Base-by-base conservation (phyloP, 2,329 filamentous ascomycete genomes). In the Fusarium dimerum region DNA sequence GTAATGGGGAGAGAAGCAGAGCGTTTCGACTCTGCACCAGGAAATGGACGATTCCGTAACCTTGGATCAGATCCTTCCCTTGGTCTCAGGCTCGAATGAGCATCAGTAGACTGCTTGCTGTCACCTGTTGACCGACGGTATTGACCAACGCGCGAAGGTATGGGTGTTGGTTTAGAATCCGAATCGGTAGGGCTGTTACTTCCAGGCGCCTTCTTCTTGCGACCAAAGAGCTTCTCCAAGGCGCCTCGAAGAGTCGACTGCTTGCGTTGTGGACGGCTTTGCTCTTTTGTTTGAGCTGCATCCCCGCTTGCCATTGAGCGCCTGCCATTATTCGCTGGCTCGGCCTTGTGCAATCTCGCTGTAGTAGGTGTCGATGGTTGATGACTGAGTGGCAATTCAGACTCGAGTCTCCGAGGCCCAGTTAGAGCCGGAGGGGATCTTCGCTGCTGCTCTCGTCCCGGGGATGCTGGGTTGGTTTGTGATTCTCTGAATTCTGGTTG, bases 1-100 rank as follows among this genome's bases (percentile, higher is more conserved):
- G 78, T 83, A 46, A 86, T 76, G 9, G 83, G 83, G 32, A 85
- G 62, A 6, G 84, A 86, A 5, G 76, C 75, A 8, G 83, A 83
- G 50, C 83, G 79, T 62, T 84, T 82, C 16, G 75, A 70, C 55
- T 76, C 76, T 46, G 55, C 59, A 45, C 60, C 56, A 64, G 70
- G 55, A 57, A 70, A 48, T 72, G 66, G 40, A 68, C 71, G 44
- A 69, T 68, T 32, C 72, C 73, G 57, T 75, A 75, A 76, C 77
- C 55, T 56, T 4, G 58, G 55, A 39, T 66, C 66, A 45, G 65
- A 59, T 40, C 55, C 55, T 20, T 58, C 55, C 39, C 45, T 60
- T 34, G 55, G 52, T 39, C 48, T 45, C 52, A 52, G 40, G 40
- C 44, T 62, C 34, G 58, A 50, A 39, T 50, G 43, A 47, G 48